These are phyloP conservation scores for Claviceps sp. DNA, from an alignment of 2,329 filamentous ascomycete genomes.

Conservation along the genomic window DNA sequence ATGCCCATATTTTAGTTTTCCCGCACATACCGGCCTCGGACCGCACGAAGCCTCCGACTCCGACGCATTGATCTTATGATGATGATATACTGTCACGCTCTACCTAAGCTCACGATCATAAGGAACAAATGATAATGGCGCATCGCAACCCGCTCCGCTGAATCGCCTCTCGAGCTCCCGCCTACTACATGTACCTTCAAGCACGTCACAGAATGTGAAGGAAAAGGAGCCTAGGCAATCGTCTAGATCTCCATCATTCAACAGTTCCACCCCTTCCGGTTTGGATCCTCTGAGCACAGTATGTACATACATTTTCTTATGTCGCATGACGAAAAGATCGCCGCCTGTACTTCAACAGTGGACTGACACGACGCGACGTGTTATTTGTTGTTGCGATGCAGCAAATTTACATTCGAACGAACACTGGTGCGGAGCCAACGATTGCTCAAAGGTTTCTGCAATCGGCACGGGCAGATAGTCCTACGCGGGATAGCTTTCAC, in stretches of 20 bases:
- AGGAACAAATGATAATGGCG: slow-evolving; percentile 5
- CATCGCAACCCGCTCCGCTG: slow-evolving; percentile 6
- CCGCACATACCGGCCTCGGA: not conserved
- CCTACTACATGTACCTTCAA: slow-evolving; percentile 46
- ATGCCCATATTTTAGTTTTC: not conserved
- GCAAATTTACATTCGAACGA: slow-evolving; percentile 28
- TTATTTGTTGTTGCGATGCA: slow-evolving; percentile 8
- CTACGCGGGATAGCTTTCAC: slow-evolving; percentile 26
- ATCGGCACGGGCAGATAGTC: slow-evolving; percentile 38
- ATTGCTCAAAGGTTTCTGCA: slow-evolving; percentile 42
- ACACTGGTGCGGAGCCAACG: slow-evolving; percentile 25
- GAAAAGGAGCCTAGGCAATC: slow-evolving; percentile 18
- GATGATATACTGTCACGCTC: not conserved
- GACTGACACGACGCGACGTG: not conserved
- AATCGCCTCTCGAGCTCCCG: slow-evolving; percentile 11
- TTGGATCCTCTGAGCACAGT: slow-evolving; percentile 26
- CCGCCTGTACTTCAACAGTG: no score
- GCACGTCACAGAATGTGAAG: slow-evolving; percentile 37
- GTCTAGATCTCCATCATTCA: slow-evolving; percentile 14
- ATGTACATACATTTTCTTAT: slow-evolving; percentile 5
- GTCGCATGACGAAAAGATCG: not conserved
- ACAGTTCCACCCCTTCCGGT: slow-evolving; percentile 14
- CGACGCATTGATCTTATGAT: not conserved
- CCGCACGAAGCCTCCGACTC: not conserved
- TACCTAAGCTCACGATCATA: not conserved